These are phyloP conservation scores for Arthromyces matolae DNA, from an alignment of 768 basidiomycete genomes.

Conservation along the genomic window DNA sequence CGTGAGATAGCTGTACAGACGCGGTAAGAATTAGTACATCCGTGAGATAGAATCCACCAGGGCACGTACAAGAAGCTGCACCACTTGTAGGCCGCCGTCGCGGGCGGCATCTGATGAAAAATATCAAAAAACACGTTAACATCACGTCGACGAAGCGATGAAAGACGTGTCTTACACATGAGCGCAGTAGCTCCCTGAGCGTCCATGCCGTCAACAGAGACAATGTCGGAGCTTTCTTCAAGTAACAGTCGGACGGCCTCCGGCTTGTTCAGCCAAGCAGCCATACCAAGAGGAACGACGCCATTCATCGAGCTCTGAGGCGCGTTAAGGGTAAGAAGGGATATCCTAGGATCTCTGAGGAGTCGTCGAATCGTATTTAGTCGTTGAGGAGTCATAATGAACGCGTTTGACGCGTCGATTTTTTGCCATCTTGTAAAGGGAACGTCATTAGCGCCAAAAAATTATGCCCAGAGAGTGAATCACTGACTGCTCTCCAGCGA, in stretches of 20 bases:
- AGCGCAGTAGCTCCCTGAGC: conserved; percentile 72
- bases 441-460: conserved; percentile 4
- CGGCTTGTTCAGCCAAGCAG: conserved; percentile 71
- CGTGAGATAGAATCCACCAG: background rate
- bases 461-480: conserved; percentile 7
- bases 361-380: conserved; percentile 56
- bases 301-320: conserved; percentile 67
- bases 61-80: conserved; percentile 54
- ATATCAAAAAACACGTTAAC: conserved; percentile 11
- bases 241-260: conserved; percentile 61
- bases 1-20: conserved; percentile 52
- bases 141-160: conserved; percentile 14
- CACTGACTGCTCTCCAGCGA: conserved; percentile 69
- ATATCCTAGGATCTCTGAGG: conserved; percentile 52
- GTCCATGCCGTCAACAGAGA: conserved; percentile 74
- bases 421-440: conserved; percentile 54
- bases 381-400: conserved; percentile 55
- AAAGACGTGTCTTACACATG: conserved; percentile 62
- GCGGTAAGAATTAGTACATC: conserved; percentile 4
- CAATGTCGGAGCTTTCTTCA: conserved; percentile 53
- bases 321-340: conserved; percentile 71
- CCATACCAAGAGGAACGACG: conserved; percentile 74
- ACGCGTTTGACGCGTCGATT: conserved; percentile 68
- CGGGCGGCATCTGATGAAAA: conserved; percentile 63
- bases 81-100: conserved; percentile 68